Conservation (phyloP, 176 grass and related monocot genomes). For the Eremochloa ophiuroides region DNA sequence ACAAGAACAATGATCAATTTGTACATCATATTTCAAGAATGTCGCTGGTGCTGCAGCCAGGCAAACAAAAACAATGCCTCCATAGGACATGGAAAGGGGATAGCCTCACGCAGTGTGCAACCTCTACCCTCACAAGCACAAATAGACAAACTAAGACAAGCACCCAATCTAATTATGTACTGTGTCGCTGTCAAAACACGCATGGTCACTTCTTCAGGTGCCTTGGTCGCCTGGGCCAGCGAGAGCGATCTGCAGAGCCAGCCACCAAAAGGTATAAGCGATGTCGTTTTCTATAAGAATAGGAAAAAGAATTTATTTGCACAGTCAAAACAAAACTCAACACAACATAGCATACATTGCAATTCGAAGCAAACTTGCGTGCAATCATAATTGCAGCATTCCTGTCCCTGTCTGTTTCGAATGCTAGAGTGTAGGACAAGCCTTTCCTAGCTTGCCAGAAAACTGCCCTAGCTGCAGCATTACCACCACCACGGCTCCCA, state of each 20-base stretch:
- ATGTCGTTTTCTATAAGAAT: neutral
- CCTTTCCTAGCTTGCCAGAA: slow-evolving; percentile 86
- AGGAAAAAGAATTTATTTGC: neutral
- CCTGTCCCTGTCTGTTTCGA: slow-evolving; percentile 86
- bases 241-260: slow-evolving; percentile 51
- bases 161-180: slow-evolving; percentile 47
- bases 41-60: slow-evolving; percentile 11
- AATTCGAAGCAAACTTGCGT: slow-evolving; percentile 79
- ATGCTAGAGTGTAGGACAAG: slow-evolving; percentile 63
- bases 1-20: slow-evolving; percentile 6
- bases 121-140: slow-evolving; percentile 36
- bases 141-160: slow-evolving; percentile 19
- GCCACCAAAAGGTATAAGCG: neutral
- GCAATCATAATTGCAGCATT: slow-evolving; percentile 91
- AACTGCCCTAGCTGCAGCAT: slow-evolving; percentile 62
- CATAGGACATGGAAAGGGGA: slow-evolving; percentile 29
- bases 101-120: slow-evolving; percentile 33
- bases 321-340: neutral
- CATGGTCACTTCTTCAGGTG: slow-evolving; percentile 16
- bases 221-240: slow-evolving; percentile 60
- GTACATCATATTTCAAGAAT: slow-evolving; percentile 11
- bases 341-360: slow-evolving; percentile 40
- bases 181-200: neutral
- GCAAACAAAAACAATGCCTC: slow-evolving; percentile 66
- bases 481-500: slow-evolving; percentile 80